These are phyloP conservation scores for Symmetrospora coprosmae DNA, from an alignment of 768 basidiomycete species.

Conservation along the genomic window DNA sequence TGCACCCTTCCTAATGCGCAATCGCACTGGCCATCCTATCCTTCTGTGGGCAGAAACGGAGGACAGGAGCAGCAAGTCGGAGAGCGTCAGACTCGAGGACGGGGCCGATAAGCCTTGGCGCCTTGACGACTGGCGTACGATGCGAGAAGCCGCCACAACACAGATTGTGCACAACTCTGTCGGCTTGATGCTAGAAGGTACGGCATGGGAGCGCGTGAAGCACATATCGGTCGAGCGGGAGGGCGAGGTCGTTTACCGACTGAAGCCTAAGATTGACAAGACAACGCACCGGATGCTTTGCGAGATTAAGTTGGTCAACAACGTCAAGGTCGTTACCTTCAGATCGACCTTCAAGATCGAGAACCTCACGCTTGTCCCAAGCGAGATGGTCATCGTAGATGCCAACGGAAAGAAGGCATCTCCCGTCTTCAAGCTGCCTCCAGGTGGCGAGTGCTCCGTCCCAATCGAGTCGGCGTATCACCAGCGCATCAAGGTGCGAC, in stretches of 20 bases:
- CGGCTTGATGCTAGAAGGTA: slow-evolving; percentile 66
- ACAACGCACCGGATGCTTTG: slow-evolving; percentile 68
- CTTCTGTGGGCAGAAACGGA: slow-evolving; percentile 74
- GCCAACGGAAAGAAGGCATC: slow-evolving; percentile 59
- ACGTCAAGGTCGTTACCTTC: slow-evolving; percentile 84
- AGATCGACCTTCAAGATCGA: slow-evolving; percentile 82
- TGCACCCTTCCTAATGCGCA: slow-evolving; percentile 83
- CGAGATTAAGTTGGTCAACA: slow-evolving; percentile 76
- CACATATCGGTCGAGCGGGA: slow-evolving; percentile 84
- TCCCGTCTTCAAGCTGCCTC: slow-evolving; percentile 72
- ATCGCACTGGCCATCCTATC: slow-evolving; percentile 74
- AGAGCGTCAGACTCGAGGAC: slow-evolving; percentile 44
- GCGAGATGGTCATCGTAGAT: slow-evolving; percentile 82
- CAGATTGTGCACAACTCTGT: slow-evolving; percentile 61
- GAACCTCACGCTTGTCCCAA: slow-evolving; percentile 76
- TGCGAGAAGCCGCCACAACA: slow-evolving; percentile 54
- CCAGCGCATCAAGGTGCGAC: slow-evolving; percentile 68
- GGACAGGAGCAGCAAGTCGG: slow-evolving; percentile 35
- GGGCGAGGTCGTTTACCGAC: slow-evolving; percentile 72
- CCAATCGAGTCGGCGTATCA: slow-evolving; percentile 79
- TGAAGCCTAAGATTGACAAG: slow-evolving; percentile 63
- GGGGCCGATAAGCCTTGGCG: slow-evolving; percentile 80
- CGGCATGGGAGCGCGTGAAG: slow-evolving; percentile 74
- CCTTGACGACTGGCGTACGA: slow-evolving; percentile 87
- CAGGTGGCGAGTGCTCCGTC: slow-evolving; percentile 72